Base-by-base conservation (phyloP, 192 early-diverging fungal species). In the Umbelopsis ramanniana region DNA sequence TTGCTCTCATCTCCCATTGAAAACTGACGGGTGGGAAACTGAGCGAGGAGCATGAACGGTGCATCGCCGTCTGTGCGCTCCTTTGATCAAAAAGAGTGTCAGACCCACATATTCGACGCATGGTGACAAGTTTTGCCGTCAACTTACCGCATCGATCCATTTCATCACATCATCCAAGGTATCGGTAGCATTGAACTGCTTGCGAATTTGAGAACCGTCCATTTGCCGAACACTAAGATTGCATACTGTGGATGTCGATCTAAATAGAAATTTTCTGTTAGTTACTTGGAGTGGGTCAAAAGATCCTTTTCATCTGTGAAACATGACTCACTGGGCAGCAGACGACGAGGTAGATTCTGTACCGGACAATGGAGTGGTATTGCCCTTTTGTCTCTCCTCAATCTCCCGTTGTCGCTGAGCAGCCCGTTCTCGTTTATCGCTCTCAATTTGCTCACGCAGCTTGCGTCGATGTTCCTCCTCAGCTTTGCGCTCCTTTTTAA, bases 1-100 rank as follows among this genome's bases (percentile, higher is more conserved):
- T 37, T 24, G 10, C 23, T 19, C 15, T 81, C 76, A n/a, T 81
- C 79, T 7, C 46, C 48, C 21, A 71, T 50, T 26, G 68, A 71
- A 53, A 81, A 81, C 15, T 73, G 70, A 29, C 79, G 53, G 11
- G 68, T 72, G 0, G 79, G 79, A 55, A 81, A 81, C 33, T 76
- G 73, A 22, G 75, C 60, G 8, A 74, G 54, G 7, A 81, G 48
- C 50, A 68, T 81, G 33, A 72, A 81, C 8, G 76, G 70, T 23
- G 48, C 52, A 21, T 74, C 76, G 0, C 73, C 75, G 40, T 81
- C 79, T 37, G 73, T 81, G 11, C 79, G 69, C 45, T 81, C 57
- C 72, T 79, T 66, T 22, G 53, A 47, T 4, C 22, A 57, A 15
- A 3, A 10, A 7, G 26, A 1, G 6, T 22, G 22, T 57, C 10